phyloP scores from a whole-genome alignment of 495 filamentous ascomycete species.

The Tuber aestivum region DNA sequence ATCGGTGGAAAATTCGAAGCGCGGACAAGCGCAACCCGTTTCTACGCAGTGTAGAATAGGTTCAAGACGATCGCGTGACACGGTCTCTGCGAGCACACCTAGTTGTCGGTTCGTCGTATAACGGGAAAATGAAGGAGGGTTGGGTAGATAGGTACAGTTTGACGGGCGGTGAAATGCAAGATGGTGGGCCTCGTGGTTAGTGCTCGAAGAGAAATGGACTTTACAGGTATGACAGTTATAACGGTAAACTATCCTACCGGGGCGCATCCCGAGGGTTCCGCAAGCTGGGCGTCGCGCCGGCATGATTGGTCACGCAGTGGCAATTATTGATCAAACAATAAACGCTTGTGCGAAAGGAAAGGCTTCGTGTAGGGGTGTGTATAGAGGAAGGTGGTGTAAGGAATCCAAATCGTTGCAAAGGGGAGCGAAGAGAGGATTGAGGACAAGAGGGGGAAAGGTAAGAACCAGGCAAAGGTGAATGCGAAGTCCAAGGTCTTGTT shows the following conservation, averaged over 20 bases:
- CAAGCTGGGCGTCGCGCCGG: neutral
- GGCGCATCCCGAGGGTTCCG: neutral
- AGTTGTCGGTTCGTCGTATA: neutral
- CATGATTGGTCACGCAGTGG: neutral
- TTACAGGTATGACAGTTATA: constrained; percentile 27
- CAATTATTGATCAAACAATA: neutral
- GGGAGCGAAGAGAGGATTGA: neutral
- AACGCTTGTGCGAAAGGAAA: neutral
- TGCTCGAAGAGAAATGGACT: constrained; percentile 16
- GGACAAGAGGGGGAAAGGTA: neutral
- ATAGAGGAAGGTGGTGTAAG: neutral
- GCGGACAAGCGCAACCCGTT: constrained; percentile 17
- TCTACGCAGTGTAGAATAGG: constrained; percentile 4
- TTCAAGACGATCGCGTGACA: neutral
- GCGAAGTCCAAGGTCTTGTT: neutral
- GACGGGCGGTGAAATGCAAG: constrained; percentile 13
- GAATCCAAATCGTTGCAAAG: neutral
- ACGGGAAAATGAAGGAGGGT: constrained; percentile 11
- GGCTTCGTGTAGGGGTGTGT: neutral
- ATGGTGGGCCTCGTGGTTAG: constrained; percentile 14
- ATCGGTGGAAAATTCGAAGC: constrained; percentile 7
- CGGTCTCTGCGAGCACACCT: neutral
- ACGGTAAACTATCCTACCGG: neutral
- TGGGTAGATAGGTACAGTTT: constrained; percentile 13
- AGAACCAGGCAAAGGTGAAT: neutral